Percentiles rank a stretch among this genome's conserved stretches.
phyloP scores from a whole-genome alignment of 2,329 filamentous ascomycete genomes.

The Blastomyces parvus region DNA sequence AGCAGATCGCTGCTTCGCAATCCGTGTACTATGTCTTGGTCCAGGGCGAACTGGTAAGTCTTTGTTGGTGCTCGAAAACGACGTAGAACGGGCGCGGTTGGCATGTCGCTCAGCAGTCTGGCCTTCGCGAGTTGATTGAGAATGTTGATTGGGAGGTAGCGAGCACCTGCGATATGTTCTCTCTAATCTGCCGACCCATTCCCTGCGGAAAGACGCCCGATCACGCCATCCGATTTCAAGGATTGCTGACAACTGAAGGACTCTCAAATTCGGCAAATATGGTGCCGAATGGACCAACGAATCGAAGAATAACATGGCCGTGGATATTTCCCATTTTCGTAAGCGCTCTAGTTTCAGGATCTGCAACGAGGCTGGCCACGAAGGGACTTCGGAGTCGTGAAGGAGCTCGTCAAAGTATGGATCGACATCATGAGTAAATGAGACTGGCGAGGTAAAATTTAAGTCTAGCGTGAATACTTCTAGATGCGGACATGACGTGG shows the following conservation, averaged over 20 bases:
- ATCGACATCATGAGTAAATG: slow-evolving; percentile 55
- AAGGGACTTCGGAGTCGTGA: slow-evolving; percentile 49
- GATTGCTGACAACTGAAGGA: slow-evolving; percentile 64
- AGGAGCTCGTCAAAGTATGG: slow-evolving; percentile 65
- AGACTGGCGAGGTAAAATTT: slow-evolving; percentile 45
- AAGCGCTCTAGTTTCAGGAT: slow-evolving; percentile 67
- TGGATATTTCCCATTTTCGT: slow-evolving; percentile 59
- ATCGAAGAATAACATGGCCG: slow-evolving; percentile 67
- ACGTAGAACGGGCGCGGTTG: too few species aligned
- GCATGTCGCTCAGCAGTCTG: not conserved
- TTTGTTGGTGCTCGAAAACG: not conserved
- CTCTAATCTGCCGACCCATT: slow-evolving; percentile 64
- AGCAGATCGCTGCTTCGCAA: slow-evolving; percentile 24
- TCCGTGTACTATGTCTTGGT: slow-evolving; percentile 33
- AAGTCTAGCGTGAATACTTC: slow-evolving; percentile 66
- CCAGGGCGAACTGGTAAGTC: not conserved
- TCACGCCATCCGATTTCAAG: slow-evolving; percentile 72
- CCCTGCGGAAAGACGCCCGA: slow-evolving; percentile 65
- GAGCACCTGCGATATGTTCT: slow-evolving; percentile 37
- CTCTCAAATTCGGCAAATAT: slow-evolving; percentile 56
- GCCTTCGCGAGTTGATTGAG: not conserved
- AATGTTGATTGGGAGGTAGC: slow-evolving; percentile 12
- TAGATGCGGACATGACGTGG: slow-evolving; percentile 58
- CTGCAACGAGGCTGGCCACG: slow-evolving; percentile 66
- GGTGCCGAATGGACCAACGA: slow-evolving; percentile 66